These are phyloP conservation scores for Phaeoacremonium minimum DNA, from an alignment of 2,329 filamentous ascomycete genomes.

Conservation along the genomic window DNA sequence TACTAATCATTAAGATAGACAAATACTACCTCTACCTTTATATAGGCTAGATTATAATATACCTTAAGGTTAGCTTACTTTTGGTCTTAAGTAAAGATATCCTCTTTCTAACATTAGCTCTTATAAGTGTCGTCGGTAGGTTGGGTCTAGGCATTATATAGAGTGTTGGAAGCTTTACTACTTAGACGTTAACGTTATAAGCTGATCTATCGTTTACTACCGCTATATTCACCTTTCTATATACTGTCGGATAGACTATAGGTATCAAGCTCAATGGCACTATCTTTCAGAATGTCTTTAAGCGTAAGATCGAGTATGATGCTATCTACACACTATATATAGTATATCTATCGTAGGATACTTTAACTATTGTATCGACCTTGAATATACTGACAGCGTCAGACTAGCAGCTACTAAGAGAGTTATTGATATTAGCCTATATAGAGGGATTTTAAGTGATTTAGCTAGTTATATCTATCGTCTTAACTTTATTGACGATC, in stretches of 20 bases:
- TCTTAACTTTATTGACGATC: background rate
- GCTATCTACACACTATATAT: background rate
- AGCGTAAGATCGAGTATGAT: background rate
- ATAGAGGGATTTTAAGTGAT: background rate
- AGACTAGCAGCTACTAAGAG: background rate
- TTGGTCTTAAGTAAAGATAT: background rate
- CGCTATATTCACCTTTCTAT: background rate
- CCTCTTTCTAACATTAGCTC: background rate
- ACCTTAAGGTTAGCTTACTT: too few species aligned
- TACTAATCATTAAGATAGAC: background rate
- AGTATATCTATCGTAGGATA: too few species aligned
- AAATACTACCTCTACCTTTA: background rate
- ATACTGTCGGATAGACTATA: background rate
- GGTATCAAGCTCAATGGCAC: background rate
- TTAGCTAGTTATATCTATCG: background rate
- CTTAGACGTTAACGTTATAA: background rate
- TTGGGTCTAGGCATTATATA: background rate
- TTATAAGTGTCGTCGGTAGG: background rate
- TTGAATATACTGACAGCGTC: background rate
- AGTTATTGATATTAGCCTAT: background rate
- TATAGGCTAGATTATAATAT: background rate
- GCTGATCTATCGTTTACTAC: background rate
- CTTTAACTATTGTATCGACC: background rate
- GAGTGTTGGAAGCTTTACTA: background rate
- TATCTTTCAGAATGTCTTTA: background rate